phyloP scores from a whole-genome alignment of 768 basidiomycete genomes.

The Strobilomyces echinocephalus region DNA sequence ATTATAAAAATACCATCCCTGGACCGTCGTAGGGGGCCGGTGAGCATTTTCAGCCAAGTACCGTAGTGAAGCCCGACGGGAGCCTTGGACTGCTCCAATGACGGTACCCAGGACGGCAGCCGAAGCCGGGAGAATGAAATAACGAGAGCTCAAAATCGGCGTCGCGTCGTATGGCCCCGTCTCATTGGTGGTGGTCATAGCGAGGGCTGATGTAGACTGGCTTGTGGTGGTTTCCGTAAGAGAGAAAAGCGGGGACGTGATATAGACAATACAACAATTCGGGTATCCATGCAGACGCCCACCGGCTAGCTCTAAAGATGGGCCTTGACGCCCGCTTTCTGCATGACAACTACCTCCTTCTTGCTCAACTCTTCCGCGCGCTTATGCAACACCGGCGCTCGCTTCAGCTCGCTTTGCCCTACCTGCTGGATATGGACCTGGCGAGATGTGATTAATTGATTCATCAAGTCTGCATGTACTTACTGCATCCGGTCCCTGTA shows the following conservation, averaged over 20 bases:
- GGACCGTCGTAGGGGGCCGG: constrained; percentile 74
- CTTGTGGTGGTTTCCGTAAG: not conserved
- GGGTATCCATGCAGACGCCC: not conserved
- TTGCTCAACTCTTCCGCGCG: constrained; percentile 50
- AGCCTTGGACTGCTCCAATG: constrained; percentile 71
- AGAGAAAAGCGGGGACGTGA: not conserved
- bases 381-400: constrained; percentile 57
- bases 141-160: constrained; percentile 39
- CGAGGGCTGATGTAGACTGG: not conserved
- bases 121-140: constrained; percentile 56
- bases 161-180: constrained; percentile 25
- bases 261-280: not conserved
- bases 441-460: not conserved
- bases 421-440: constrained; percentile 95
- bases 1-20: constrained; percentile 95
- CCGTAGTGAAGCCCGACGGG: constrained; percentile 63
- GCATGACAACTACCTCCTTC: constrained; percentile 58
- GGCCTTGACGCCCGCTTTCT: constrained; percentile 57
- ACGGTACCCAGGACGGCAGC: constrained; percentile 59
- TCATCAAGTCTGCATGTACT: constrained; percentile 18
- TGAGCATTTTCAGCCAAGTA: constrained; percentile 94
- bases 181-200: constrained; percentile 17
- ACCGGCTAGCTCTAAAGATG: constrained; percentile 38
- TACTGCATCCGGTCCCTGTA: constrained; percentile 76
- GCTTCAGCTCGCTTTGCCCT: constrained; percentile 81